These are phyloP conservation scores for Fusarium sp. DNA, from an alignment of 2,329 filamentous ascomycete genomes.

Conservation along the genomic window DNA sequence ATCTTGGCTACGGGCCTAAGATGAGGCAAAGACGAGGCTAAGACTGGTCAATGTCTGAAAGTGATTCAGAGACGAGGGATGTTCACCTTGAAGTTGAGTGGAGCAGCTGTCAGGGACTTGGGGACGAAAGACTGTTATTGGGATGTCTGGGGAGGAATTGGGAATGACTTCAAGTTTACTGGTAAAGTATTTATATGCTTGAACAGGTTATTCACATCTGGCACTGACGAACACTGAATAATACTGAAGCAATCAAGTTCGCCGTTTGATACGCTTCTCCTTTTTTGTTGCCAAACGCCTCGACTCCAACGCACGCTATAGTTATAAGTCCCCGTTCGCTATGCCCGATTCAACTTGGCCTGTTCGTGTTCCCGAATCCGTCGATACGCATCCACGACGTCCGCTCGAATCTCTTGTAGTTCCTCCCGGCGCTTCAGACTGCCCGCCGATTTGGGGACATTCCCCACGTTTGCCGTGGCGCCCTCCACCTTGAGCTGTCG, in stretches of 20 bases:
- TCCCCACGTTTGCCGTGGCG: constrained; percentile 51
- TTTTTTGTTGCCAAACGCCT: neutral
- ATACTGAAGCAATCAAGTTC: neutral
- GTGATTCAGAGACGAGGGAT: neutral
- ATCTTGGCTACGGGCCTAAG: neutral
- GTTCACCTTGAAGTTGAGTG: neutral
- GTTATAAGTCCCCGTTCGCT: constrained; percentile 11
- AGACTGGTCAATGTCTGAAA: too few relatives aligned
- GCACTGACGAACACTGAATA: neutral
- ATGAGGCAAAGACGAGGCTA: neutral
- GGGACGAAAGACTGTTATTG: neutral
- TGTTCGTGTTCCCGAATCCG: constrained; percentile 54
- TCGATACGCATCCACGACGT: constrained; percentile 55
- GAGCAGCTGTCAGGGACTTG: neutral
- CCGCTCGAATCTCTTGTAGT: constrained; percentile 50
- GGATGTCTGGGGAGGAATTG: neutral
- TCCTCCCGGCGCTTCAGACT: constrained; percentile 56
- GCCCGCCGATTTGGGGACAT: constrained; percentile 54
- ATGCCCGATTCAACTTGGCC: constrained; percentile 44
- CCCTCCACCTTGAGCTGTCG: constrained; percentile 51
- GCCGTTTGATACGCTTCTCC: neutral
- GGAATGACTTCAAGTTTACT: neutral
- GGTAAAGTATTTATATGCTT: neutral
- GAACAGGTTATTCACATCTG: neutral
- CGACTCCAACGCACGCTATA: neutral